Evolutionary conservation across 129 eudicot species (phyloP), one percentile per base, ranked within the genome.

Genomic region (Artemisia tridentata): DNA sequence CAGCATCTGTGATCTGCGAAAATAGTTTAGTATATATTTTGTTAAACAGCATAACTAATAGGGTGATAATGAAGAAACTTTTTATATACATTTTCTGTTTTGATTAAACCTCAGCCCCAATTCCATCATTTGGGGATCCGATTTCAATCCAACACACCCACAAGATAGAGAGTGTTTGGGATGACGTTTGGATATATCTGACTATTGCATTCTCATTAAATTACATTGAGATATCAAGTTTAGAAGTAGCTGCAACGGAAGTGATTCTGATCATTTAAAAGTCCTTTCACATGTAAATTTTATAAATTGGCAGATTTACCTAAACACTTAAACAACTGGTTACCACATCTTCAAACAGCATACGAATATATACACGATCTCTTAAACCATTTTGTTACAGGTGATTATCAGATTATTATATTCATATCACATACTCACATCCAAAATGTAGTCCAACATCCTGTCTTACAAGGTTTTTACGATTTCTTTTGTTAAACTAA

Each of bases 1-100:
- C 98, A 75, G 92, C 90, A 89, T 93, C 98, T 47, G 88, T 87
- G 21, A 93, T 93, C 98, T 93, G 88, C 11, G 49, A 69, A 72
- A 65, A 15, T 6, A 34, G 52, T 4, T 27, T 16, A 7, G 17
- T 15, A 27, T 54, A 17, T 25, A 34, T 38, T 18, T 55, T 31
- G 21, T 29, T 55, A 65, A 62, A 56, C 8, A 68, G 56, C 45
- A 27, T 19, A 14, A 41, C 14, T 17, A 23, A 15, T 10, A 9
- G 7, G 46, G 41, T 49, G 4, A 67, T 21, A 2, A 55, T 55
- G 13, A 11, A 67, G 19, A 55, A 55, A n/a, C 56, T 15, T 0
- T 51, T 4, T 14, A 51, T 51, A 38, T 1, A 34, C 43, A 6
- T 8, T 38, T 38, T 2, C 0, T 38, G 45, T 7, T 38, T 7